Evolutionary conservation across 1,139 yeast species (phyloP).

Genomic region (Candida smagusa): DNA sequence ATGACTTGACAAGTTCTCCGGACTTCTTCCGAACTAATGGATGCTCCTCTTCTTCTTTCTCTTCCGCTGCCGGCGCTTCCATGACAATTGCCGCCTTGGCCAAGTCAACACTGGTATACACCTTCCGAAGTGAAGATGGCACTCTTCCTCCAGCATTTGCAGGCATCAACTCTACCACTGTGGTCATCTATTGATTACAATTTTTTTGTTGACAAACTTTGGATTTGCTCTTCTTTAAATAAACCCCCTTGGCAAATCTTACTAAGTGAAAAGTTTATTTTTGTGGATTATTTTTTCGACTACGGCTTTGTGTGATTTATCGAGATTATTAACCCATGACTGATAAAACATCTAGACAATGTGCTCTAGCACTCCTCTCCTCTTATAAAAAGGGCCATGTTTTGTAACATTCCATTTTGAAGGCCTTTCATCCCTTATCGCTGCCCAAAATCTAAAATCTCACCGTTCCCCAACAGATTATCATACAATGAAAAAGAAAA

Average conservation of each 20-base stretch:
- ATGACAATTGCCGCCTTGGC: not conserved
- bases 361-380: no score
- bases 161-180: no score
- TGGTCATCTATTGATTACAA: not conserved
- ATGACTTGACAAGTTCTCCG: conserved; percentile 39
- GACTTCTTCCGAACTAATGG: conserved; percentile 33
- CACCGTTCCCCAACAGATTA: no score
- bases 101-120: conserved; percentile 3
- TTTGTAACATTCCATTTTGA: no score
- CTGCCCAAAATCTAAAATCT: no score
- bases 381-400: no score
- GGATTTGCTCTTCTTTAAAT: not conserved
- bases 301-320: no score
- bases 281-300: not conserved
- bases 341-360: no score
- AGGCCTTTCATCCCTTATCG: no score
- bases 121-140: conserved; percentile 5
- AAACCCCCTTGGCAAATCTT: not conserved
- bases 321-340: no score
- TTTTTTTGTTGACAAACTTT: not conserved
- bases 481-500: no score
- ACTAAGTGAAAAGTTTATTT: not conserved
- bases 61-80: not conserved
- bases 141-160: not conserved
- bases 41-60: conserved; percentile 10